Percentiles rank a stretch among this genome's conserved stretches.
These are phyloP conservation scores for Thinopyrum elongatum DNA, from an alignment of 176 grass and related monocot species.

Conservation along the genomic window DNA sequence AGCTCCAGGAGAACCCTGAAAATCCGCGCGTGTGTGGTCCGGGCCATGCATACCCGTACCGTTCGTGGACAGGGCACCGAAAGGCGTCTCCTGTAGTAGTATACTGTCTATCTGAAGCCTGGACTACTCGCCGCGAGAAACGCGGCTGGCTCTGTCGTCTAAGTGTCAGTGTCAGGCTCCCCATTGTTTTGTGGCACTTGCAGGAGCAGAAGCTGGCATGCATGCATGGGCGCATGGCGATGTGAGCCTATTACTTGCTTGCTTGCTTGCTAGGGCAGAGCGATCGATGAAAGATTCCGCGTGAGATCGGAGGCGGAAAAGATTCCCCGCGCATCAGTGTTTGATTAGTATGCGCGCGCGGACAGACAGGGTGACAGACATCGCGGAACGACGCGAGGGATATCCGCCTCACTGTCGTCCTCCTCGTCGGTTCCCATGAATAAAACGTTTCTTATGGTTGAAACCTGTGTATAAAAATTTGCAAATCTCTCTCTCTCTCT, in stretches of 20 bases:
- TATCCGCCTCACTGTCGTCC: constrained; percentile 32
- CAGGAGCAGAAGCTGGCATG: not conserved
- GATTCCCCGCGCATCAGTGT: constrained; percentile 9
- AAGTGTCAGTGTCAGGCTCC: constrained; percentile 10
- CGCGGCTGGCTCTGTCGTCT: constrained; percentile 24
- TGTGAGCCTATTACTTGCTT: not conserved
- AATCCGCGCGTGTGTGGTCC: no score
- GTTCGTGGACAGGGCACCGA: not conserved
- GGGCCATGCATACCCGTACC: no score
- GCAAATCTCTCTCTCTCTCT: not conserved
- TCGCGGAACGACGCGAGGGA: constrained; percentile 20
- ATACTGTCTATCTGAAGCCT: not conserved
- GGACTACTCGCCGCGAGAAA: constrained; percentile 41
- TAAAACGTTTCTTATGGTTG: not conserved
- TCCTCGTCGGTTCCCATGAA: not conserved
- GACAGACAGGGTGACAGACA: constrained; percentile 22
- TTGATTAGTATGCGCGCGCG: not conserved
- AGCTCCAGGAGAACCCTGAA: no score
- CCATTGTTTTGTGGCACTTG: constrained; percentile 22
- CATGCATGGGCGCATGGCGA: not conserved
- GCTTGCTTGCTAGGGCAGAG: not conserved
- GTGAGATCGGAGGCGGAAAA: not conserved
- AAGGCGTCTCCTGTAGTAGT: not conserved
- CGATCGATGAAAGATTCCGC: constrained; percentile 39
- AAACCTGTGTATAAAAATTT: not conserved